A percentile compares a stretch with the other conserved stretches of the same genome.
These are phyloP conservation scores for Chaetomium sp. DNA, from an alignment of 2,329 filamentous ascomycete genomes.

Conservation along the genomic window DNA sequence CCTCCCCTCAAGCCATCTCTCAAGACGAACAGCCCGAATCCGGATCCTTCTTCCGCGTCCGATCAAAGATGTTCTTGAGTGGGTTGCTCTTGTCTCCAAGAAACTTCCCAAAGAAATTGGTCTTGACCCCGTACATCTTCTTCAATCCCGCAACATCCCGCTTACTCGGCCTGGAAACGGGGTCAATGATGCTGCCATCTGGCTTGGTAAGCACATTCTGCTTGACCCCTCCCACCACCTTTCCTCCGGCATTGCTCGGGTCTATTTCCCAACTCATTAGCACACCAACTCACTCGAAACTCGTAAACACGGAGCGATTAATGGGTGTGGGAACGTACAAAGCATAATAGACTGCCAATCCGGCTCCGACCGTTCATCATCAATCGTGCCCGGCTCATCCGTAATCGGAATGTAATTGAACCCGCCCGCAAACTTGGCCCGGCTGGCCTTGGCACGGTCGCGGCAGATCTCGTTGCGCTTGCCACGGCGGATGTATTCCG, in stretches of 20 bases:
- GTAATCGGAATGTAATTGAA: conserved; percentile 1
- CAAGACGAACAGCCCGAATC: neutral
- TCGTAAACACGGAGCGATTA: neutral
- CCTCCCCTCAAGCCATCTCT: neutral
- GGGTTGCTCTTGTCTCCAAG: neutral
- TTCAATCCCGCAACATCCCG: neutral
- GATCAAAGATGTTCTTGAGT: neutral
- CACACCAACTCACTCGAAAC: neutral
- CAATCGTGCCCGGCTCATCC: neutral
- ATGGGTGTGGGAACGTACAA: neutral
- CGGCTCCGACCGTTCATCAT: neutral
- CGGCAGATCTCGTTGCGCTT: neutral
- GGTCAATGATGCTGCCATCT: neutral
- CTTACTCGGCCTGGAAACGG: neutral
- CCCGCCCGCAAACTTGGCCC: neutral
- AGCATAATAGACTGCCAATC: conserved; percentile 2
- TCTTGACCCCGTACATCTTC: conserved; percentile 4
- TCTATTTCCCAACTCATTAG: neutral
- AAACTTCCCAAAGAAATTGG: neutral
- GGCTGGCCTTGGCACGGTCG: neutral
- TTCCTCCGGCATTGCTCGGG: neutral
- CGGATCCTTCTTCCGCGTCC: neutral
- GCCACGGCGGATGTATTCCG: too few relatives aligned
- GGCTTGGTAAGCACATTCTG: neutral
- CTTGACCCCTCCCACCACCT: neutral